phyloP scores from a whole-genome alignment of 2,329 filamentous ascomycete species.

The Periconia sp. region DNA sequence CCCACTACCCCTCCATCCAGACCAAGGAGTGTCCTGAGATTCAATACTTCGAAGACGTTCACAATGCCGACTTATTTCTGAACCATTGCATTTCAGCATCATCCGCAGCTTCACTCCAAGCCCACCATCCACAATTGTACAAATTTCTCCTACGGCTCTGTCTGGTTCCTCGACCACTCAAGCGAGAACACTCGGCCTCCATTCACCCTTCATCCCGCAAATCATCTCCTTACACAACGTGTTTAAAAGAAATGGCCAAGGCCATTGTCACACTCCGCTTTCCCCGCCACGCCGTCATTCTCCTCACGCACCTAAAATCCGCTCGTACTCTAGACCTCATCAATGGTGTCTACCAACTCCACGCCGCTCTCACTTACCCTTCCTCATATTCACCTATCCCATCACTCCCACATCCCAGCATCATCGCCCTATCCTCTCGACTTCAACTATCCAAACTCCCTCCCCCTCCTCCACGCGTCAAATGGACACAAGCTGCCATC shows the following conservation, averaged over 20 bases:
- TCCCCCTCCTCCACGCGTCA: neutral
- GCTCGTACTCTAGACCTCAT: neutral
- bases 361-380: neutral
- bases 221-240: neutral
- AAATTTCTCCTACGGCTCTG: neutral
- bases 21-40: too few species aligned
- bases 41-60: neutral
- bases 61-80: neutral
- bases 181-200: neutral
- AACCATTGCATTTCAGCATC: neutral
- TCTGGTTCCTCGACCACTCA: neutral
- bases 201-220: neutral
- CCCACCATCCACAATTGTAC: neutral
- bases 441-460: neutral
- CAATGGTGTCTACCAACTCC: neutral
- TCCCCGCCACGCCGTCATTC: neutral
- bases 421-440: neutral
- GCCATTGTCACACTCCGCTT: neutral
- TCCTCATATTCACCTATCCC: neutral
- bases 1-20: too few species aligned
- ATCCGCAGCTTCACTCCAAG: neutral
- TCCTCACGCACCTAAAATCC: neutral
- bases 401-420: neutral
- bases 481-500: neutral
- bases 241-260: neutral